A percentile compares a stretch with the other conserved stretches of the same genome.
These are phyloP conservation scores for Arthrobotrys musiformis DNA, from an alignment of 2,329 filamentous ascomycete species.

Conservation along the genomic window DNA sequence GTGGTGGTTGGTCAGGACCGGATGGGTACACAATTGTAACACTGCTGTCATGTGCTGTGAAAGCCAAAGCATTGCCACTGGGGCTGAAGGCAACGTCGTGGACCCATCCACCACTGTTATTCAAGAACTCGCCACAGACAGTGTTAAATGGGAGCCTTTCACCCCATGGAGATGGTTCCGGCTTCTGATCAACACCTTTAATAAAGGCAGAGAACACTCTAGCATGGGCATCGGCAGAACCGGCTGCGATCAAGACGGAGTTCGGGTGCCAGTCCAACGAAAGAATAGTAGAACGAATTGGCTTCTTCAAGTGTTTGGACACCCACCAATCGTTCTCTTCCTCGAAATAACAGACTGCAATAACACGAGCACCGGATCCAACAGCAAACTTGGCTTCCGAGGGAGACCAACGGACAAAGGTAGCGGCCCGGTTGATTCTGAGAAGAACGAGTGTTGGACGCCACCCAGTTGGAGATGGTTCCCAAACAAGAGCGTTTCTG, in stretches of 20 bases:
- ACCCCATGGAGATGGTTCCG: conserved; percentile 89
- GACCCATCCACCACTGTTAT: conserved; percentile 96
- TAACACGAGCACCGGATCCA: conserved; percentile 92
- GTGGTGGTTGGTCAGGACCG: conserved; percentile 87
- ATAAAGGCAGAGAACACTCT: conserved; percentile 95
- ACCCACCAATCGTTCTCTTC: conserved; percentile 99
- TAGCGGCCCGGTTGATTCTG: conserved; percentile 95
- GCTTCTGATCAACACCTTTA: conserved; percentile 89
- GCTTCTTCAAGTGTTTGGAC: conserved; percentile 99
- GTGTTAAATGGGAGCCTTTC: conserved; percentile 98
- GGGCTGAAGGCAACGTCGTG: conserved; percentile 94
- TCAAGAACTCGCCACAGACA: conserved; percentile 94
- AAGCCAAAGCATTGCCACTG: conserved; percentile 90
- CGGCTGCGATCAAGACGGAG: conserved; percentile 90
- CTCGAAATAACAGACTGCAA: conserved; percentile 98
- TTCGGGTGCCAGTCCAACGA: conserved; percentile 97
- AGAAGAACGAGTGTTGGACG: conserved; percentile 97
- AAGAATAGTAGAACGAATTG: conserved; percentile 95
- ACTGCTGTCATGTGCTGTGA: conserved; percentile 93
- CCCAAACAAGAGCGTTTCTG: conserved; percentile 98
- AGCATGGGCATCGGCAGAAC: conserved; percentile 96
- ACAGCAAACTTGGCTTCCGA: conserved; percentile 98
- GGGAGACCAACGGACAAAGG: conserved; percentile 96
- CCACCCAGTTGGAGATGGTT: conserved; percentile 89
- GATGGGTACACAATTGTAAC: conserved; percentile 96